Evolutionary conservation across 1,284 basidiomycete genomes (phyloP), one percentile per base, ranked within the genome.

Genomic region (Schizopora paradoxa): DNA sequence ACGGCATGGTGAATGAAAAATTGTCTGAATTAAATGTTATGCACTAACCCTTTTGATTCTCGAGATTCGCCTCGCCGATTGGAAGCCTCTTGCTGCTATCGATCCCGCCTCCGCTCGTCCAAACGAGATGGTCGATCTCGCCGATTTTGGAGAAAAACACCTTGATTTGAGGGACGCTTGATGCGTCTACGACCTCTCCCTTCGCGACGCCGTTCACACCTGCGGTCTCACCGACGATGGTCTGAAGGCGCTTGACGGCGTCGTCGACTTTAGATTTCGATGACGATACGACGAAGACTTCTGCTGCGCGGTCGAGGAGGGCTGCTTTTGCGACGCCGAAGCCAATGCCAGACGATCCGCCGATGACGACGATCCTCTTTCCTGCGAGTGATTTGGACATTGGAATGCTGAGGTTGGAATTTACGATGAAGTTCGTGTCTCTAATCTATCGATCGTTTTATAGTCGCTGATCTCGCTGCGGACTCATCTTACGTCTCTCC

Each of bases 81-180:
- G 31, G 19, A 1, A 53, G 23, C 2, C 0, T 25, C n/a, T n/a
- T n/a, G n/a, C n/a, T n/a, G n/a, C 25, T 10, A n/a, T n/a, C 8
- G 1, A 53, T 21, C 2, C 0, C 13, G 19, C 54, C 55, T 6
- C 55, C 55, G 32, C 51, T 51, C 21, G 51, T 51, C 49, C 49
- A 56, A 10, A 56, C 47, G 10, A 56, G 33, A 37, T 56, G 55
- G 22, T 56, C 55, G 6, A 56, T 39, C 37, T 53, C 47, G 6
- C 55, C 54, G 11, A 56, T 36, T 11, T 35, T 21, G 5, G 33
- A 22, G n/a, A 53, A 35, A 14, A 56, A 50, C 27, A 21, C 41
- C 42, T 52, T 49, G 13, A 56, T 37, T 3, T 21, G 22, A 6
- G 4, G 32, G 4, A 41, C 26, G 25, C 48, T 37, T 14, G 14